phyloP scores from a whole-genome alignment of 345 rosid species.

The Erucastrum elatum region DNA sequence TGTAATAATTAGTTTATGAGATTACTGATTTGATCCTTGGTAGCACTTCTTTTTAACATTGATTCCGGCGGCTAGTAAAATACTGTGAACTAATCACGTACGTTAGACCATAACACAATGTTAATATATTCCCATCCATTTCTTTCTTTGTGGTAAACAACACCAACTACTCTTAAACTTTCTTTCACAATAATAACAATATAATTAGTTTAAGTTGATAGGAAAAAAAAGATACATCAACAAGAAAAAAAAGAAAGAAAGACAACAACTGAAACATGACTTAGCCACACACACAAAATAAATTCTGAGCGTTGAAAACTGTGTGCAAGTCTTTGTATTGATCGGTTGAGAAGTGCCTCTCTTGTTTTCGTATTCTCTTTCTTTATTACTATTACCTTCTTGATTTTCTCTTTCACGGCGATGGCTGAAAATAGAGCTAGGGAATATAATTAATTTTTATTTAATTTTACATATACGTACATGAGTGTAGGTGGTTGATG shows the following conservation, averaged over 20 bases:
- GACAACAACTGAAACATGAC: slow-evolving; percentile 39
- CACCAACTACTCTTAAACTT: slow-evolving; percentile 20
- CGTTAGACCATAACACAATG: slow-evolving; percentile 33
- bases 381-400: slow-evolving; percentile 11
- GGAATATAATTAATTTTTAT: background rate
- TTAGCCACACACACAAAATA: slow-evolving; percentile 13
- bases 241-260: slow-evolving; percentile 27
- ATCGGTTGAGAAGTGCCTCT: slow-evolving; percentile 73
- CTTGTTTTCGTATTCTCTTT: slow-evolving; percentile 37
- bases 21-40: background rate
- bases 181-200: background rate
- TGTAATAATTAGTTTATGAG: background rate
- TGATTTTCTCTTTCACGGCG: slow-evolving; percentile 24
- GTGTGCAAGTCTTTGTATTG: slow-evolving; percentile 39
- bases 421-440: background rate
- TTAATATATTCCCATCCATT: slow-evolving; percentile 10
- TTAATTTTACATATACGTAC: background rate
- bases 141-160: slow-evolving; percentile 24
- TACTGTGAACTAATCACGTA: slow-evolving; percentile 32
- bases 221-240: slow-evolving; percentile 27
- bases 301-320: slow-evolving; percentile 50
- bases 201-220: slow-evolving; percentile 39
- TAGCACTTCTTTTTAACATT: background rate
- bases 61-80: slow-evolving; percentile 9
- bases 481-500: slow-evolving; percentile 12